phyloP scores from a whole-genome alignment of 768 basidiomycete species.

The Atractiella rhizophila region DNA sequence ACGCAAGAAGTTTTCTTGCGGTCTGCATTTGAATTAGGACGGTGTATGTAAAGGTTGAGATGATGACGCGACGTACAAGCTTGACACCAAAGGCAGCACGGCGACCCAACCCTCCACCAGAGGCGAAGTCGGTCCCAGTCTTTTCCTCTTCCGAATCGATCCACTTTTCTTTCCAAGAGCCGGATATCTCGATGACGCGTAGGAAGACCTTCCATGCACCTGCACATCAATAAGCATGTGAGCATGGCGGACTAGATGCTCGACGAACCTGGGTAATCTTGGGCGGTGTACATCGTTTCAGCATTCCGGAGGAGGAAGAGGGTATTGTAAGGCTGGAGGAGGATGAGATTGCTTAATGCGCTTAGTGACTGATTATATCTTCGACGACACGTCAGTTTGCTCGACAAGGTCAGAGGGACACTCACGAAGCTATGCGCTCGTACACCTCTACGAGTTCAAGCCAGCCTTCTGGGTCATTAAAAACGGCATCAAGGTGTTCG shows the following conservation, averaged over 20 bases:
- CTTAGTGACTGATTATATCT: constrained; percentile 52
- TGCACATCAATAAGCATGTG: too few species aligned
- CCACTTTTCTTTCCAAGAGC: background rate
- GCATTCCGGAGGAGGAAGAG: constrained; percentile 61
- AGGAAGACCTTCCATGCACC: constrained; percentile 58
- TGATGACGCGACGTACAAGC: constrained; percentile 7
- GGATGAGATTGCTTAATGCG: constrained; percentile 51
- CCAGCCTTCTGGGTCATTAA: constrained; percentile 71
- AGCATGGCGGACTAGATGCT: too few species aligned
- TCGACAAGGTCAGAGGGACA: background rate
- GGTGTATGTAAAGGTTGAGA: too few species aligned
- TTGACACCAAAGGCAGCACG: constrained; percentile 14
- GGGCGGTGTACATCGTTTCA: constrained; percentile 60
- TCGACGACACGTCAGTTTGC: background rate
- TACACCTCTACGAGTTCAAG: constrained; percentile 62
- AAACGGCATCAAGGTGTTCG: constrained; percentile 57
- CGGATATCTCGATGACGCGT: constrained; percentile 47
- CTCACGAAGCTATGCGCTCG: constrained; percentile 45
- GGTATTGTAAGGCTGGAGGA: constrained; percentile 63
- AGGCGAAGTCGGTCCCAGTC: too few species aligned
- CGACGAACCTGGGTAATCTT: too few species aligned
- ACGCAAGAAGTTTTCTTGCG: too few species aligned
- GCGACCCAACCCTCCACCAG: constrained; percentile 9
- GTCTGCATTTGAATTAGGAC: too few species aligned
- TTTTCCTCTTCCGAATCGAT: too few species aligned